Evolutionary conservation across 2,329 filamentous ascomycete genomes (phyloP), one percentile per base, ranked within the genome.

Genomic region (Penicillium concentricum): DNA sequence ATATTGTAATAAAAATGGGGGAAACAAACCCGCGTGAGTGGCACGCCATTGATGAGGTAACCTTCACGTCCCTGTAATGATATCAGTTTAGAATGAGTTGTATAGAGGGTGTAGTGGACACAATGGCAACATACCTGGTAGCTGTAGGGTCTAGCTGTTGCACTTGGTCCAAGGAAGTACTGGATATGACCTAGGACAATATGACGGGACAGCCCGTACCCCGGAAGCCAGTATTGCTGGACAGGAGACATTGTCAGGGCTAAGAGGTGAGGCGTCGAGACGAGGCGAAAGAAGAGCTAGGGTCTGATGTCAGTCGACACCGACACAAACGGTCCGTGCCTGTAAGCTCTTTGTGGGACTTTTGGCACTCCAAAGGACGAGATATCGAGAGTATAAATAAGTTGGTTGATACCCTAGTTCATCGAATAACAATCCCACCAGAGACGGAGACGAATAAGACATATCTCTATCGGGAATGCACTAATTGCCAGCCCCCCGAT

Each of bases 131-230:
- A 60, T 76, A 78, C 77, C 70, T 80, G 77, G 58, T 79, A 79
- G 50, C 72, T 77, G 61, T 76, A 81, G 38, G 78, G 78, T 57
- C 78, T 70, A 35, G 76, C 78, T 9, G 76, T 76, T 53, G 78
- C 76, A 54, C 73, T 73, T 39, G 78, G 78, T 12, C 78, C 78
- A 26, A 81, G 73, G 58, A 79, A 79, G 60, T 76, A 79, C 56
- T 79, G 78, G 47, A 80, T 77, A 46, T 80, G 76, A 41, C 76
- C 75, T 45, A 81, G 69, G 43, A 81, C 77, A 54, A 81, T 75
- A 56, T 80, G 78, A 39, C 78, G 74, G 42, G 78, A 80, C n/a
- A 81, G 74, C 16, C 74, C 73, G 58, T 76, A 80, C 46, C 78
- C 78, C 32, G 78, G 77, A 42, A 81, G 70, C 73, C 78, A 81